Conservation (phyloP, 164 flowering plant species). For the Annona cherimola region DNA sequence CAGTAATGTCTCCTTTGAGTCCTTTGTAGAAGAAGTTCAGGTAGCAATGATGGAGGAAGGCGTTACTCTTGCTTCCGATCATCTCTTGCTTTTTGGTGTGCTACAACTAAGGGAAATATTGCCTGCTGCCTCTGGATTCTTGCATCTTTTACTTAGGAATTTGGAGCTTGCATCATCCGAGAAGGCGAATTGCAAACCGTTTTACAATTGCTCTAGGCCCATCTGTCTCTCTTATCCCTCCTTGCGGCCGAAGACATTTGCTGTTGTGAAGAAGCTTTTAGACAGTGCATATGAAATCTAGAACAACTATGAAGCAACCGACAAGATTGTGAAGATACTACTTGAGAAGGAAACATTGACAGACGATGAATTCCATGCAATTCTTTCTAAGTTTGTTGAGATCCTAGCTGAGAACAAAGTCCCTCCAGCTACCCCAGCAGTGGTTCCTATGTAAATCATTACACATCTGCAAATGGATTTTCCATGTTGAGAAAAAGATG, state of each 20-base stretch:
- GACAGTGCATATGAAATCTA: slow-evolving; percentile 70
- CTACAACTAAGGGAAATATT: slow-evolving; percentile 38
- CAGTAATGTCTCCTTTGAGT: slow-evolving; percentile 44
- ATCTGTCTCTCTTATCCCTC: background rate
- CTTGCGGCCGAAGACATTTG: slow-evolving; percentile 56
- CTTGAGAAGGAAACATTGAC: slow-evolving; percentile 76
- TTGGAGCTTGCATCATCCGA: slow-evolving; percentile 33
- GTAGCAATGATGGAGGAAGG: slow-evolving; percentile 55
- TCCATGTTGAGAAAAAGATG: background rate
- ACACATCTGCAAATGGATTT: background rate
- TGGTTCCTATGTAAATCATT: slow-evolving; percentile 40
- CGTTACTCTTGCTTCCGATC: slow-evolving; percentile 42
- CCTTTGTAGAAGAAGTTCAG: slow-evolving; percentile 45
- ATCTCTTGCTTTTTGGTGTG: slow-evolving; percentile 32
- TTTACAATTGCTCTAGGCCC: slow-evolving; percentile 41
- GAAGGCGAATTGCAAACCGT: slow-evolving; percentile 51
- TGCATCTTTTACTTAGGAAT: slow-evolving; percentile 43
- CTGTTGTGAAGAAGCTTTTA: slow-evolving; percentile 57
- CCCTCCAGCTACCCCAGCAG: slow-evolving; percentile 40
- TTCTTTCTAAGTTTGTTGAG: slow-evolving; percentile 70
- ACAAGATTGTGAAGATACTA: slow-evolving; percentile 81
- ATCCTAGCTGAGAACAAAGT: slow-evolving; percentile 87
- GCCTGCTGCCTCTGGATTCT: slow-evolving; percentile 44
- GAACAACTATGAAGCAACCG: slow-evolving; percentile 80
- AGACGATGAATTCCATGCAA: slow-evolving; percentile 80